Percentiles rank a stretch among this genome's conserved stretches.
Conservation (phyloP, 2,329 filamentous ascomycete species). For the Fusarium sp. region DNA sequence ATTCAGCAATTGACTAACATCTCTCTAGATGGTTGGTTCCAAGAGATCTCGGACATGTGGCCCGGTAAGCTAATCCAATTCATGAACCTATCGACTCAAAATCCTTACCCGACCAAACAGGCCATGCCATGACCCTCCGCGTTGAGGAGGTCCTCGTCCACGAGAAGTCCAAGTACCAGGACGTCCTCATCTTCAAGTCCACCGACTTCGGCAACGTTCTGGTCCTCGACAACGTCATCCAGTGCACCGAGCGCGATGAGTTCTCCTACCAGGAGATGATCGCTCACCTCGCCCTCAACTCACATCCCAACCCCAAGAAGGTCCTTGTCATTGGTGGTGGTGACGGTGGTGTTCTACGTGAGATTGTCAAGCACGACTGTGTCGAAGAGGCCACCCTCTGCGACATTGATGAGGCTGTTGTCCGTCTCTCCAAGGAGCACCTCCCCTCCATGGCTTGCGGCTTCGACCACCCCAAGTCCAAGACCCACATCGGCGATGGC, state of each 20-base stretch:
- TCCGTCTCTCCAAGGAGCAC: constrained; percentile 98
- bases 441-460: constrained; percentile 93
- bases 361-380: constrained; percentile 98
- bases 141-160: constrained; percentile 98
- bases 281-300: constrained; percentile 97
- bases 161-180: constrained; percentile 99
- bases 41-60: constrained; percentile 99
- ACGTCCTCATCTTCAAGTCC: constrained; percentile 98
- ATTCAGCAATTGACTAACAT: constrained; percentile 9
- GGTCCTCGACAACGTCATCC: constrained; percentile 98
- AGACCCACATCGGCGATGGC: constrained; percentile 92
- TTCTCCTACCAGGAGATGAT: constrained; percentile 99
- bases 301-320: constrained; percentile 97
- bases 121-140: constrained; percentile 97
- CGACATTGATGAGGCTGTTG: constrained; percentile 99
- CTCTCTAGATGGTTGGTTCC: constrained; percentile 95
- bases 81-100: not conserved
- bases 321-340: constrained; percentile 98
- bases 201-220: constrained; percentile 96
- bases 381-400: constrained; percentile 96
- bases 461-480: constrained; percentile 93
- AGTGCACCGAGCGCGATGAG: constrained; percentile 98
- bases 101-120: constrained; percentile 50
- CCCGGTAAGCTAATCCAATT: constrained; percentile 62
- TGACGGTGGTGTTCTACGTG: constrained; percentile 95